Evolutionary conservation across 768 basidiomycete genomes (phyloP).

Genomic region (Russula lepida): DNA sequence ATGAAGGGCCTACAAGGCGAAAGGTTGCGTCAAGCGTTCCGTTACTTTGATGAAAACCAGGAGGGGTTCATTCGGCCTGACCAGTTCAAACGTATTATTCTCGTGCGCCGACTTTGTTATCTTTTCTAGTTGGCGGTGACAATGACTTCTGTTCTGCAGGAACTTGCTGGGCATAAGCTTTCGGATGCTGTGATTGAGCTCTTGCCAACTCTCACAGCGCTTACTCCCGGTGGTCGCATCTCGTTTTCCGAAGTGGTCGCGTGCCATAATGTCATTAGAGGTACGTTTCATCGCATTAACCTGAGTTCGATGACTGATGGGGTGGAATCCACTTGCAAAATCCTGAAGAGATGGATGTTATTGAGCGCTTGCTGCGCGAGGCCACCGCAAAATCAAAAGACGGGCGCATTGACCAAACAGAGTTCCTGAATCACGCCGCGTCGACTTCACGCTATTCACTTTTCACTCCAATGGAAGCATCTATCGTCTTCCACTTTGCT

Average conservation of each 20-base stretch:
- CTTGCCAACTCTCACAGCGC: constrained; percentile 83
- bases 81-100: constrained; percentile 90
- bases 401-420: constrained; percentile 91
- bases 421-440: constrained; percentile 87
- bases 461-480: constrained; percentile 97
- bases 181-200: constrained; percentile 89
- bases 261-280: constrained; percentile 93
- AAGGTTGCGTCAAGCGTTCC: constrained; percentile 92
- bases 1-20: constrained; percentile 99
- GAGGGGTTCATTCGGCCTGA: constrained; percentile 92
- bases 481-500: constrained; percentile 97
- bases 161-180: constrained; percentile 95
- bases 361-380: constrained; percentile 88
- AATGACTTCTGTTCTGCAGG: constrained; percentile 37
- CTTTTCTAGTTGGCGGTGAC: not conserved
- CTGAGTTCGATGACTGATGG: not conserved
- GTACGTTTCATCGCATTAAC: constrained; percentile 34
- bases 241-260: constrained; percentile 95
- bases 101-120: constrained; percentile 43
- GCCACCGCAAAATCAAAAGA: constrained; percentile 87
- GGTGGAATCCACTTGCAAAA: constrained; percentile 1
- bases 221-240: constrained; percentile 84
- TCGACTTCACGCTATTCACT: constrained; percentile 85
- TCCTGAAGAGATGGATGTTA: constrained; percentile 84
- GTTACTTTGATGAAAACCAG: constrained; percentile 78